Evolutionary conservation across 345 rosid species (phyloP), one percentile per base, ranked within the genome.

Genomic region (Brassica cretica): DNA sequence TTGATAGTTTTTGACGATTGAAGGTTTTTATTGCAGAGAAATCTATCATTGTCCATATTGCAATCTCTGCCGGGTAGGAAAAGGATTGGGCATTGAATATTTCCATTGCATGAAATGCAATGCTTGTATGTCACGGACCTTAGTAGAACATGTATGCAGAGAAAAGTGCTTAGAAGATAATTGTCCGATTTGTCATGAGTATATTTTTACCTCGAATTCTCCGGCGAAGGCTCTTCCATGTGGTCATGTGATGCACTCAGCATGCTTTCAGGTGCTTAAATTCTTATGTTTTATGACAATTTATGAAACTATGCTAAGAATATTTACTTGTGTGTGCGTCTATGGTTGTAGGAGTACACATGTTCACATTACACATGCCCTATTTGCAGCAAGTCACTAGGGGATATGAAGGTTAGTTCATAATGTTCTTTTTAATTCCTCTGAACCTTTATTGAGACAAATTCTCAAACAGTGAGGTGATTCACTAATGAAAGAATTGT

Each of bases 31-130:
- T 58, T 66, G 74, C 90, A 93, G 97, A 88, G 86, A 89, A 86
- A 91, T 93, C 71, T 93, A 93, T 84, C 97, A 91, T 72, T 93
- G 97, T 78, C 93, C 97, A 2, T 91, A 83, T 65, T 93, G 95
- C 82, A 93, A 93, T 79, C 86, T 93, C 67, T 93, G 95, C 75
- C 86, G 95, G 56, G 68, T 93, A 8, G 98, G 98, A 74, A 90
- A 89, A 84, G 96, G 96, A 70, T 85, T 93, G 74, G 95, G 91
- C 41, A 78, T 89, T 64, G 90, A 90, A 72, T 91, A 87, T 78
- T 91, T 90, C 61, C 96, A 91, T 74, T 91, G 98, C 87, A 91
- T 93, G 97, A 89, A 82, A 49, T 91, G 98, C 89, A 91, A 93
- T 76, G 96, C 90, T 68, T 91, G 98, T 82, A 86, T 93, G 97